Conservation (phyloP, 2,329 filamentous ascomycete species). For the Tolypocladium sp. region DNA sequence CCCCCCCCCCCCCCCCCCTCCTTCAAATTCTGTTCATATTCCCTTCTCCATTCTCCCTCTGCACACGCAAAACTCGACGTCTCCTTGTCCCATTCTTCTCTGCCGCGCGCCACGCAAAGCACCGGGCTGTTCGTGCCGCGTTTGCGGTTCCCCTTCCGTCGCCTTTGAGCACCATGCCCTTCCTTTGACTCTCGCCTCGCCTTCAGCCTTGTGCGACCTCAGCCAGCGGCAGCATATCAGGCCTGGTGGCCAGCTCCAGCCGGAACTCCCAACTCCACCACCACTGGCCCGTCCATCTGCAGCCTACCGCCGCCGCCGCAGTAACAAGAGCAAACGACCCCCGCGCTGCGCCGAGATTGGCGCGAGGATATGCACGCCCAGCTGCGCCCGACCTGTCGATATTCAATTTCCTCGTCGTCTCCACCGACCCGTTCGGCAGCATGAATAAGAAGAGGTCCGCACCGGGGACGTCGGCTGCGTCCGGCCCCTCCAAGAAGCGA, state of each 20-base stretch:
- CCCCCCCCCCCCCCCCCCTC: neutral
- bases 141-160: neutral
- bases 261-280: neutral
- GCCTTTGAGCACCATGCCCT: neutral
- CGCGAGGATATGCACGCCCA: slow-evolving; percentile 10
- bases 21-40: neutral
- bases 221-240: neutral
- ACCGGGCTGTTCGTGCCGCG: neutral
- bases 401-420: slow-evolving; percentile 12
- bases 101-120: neutral
- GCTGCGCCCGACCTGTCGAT: slow-evolving; percentile 9
- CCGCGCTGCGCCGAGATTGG: slow-evolving; percentile 8
- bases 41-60: neutral
- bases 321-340: neutral
- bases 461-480: slow-evolving; percentile 6
- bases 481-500: slow-evolving; percentile 31
- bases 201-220: neutral
- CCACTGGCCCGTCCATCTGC: neutral
- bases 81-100: neutral
- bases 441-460: slow-evolving; percentile 23
- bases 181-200: neutral
- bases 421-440: neutral
- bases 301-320: neutral
- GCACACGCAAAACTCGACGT: neutral
- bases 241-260: neutral